Conservation (phyloP, 345 rosid species). For the Eutrema japonicum region DNA sequence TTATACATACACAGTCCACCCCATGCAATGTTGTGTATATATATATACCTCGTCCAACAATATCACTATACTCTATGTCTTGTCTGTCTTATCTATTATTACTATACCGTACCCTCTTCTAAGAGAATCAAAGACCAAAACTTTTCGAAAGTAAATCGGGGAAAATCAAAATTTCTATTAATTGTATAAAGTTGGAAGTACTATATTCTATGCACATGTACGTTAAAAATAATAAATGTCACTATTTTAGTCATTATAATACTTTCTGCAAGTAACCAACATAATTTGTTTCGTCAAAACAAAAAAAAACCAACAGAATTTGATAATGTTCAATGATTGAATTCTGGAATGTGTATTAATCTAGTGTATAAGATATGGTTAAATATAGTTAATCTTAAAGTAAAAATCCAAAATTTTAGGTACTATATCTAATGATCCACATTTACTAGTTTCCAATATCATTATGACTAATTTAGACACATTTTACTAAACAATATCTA, state of each 20-base stretch:
- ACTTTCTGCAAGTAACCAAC: constrained; percentile 14
- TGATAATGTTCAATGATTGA: constrained; percentile 27
- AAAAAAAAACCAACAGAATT: not conserved
- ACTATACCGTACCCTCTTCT: constrained; percentile 24
- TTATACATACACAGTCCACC: constrained; percentile 11
- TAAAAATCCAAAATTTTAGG: not conserved
- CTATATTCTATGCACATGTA: constrained; percentile 12
- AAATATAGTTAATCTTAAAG: not conserved
- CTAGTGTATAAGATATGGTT: not conserved
- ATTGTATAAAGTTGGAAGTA: constrained; percentile 22
- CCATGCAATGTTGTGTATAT: constrained; percentile 29
- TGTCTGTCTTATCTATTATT: constrained; percentile 27
- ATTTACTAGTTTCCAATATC: constrained; percentile 19
- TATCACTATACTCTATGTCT: constrained; percentile 23
- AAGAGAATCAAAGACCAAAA: constrained; percentile 20
- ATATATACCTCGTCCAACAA: constrained; percentile 30
- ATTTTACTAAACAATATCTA: constrained; percentile 2
- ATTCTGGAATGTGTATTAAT: constrained; percentile 17
- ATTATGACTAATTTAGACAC: constrained; percentile 1
- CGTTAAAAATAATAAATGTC: constrained; percentile 5
- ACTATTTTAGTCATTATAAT: constrained; percentile 7
- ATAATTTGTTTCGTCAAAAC: no score
- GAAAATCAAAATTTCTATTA: not conserved
- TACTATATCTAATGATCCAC: not conserved
- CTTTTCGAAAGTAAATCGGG: not conserved